These are phyloP conservation scores for Noccaea caerulescens DNA, from an alignment of 345 rosid species.

Conservation along the genomic window DNA sequence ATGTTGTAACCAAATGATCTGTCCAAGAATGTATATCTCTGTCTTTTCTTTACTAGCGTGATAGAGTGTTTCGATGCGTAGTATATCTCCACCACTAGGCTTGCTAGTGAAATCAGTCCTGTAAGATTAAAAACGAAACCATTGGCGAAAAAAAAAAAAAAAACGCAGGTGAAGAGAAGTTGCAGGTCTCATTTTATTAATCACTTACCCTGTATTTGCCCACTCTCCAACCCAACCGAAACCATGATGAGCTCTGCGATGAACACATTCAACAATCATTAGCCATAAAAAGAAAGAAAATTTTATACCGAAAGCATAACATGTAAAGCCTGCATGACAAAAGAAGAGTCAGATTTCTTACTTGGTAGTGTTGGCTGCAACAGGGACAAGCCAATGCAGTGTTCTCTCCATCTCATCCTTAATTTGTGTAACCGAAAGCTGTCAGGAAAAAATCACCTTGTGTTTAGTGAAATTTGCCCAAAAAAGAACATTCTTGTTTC, in stretches of 20 bases:
- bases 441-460: conserved; percentile 40
- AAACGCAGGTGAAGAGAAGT: conserved; percentile 6
- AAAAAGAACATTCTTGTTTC: conserved; percentile 9
- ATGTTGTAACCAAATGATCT: conserved; percentile 80
- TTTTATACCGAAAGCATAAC: not conserved
- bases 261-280: conserved; percentile 26
- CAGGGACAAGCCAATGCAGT: conserved; percentile 95
- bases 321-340: not conserved
- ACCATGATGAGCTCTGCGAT: conserved; percentile 83
- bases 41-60: conserved; percentile 84
- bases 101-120: conserved; percentile 68
- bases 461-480: conserved; percentile 13
- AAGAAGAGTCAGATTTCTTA: conserved; percentile 41
- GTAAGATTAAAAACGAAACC: conserved; percentile 29
- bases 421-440: conserved; percentile 76
- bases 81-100: conserved; percentile 55
- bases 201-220: conserved; percentile 85
- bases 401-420: conserved; percentile 97
- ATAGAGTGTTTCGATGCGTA: conserved; percentile 80
- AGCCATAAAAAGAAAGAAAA: conserved; percentile 4
- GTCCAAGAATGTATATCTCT: conserved; percentile 79
- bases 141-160: conserved; percentile 5
- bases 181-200: conserved; percentile 23
- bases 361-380: conserved; percentile 93
- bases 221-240: conserved; percentile 93